A percentile compares a stretch with the other conserved stretches of the same genome.
phyloP scores from a whole-genome alignment of 305 asterid species.

The Withania somnifera region DNA sequence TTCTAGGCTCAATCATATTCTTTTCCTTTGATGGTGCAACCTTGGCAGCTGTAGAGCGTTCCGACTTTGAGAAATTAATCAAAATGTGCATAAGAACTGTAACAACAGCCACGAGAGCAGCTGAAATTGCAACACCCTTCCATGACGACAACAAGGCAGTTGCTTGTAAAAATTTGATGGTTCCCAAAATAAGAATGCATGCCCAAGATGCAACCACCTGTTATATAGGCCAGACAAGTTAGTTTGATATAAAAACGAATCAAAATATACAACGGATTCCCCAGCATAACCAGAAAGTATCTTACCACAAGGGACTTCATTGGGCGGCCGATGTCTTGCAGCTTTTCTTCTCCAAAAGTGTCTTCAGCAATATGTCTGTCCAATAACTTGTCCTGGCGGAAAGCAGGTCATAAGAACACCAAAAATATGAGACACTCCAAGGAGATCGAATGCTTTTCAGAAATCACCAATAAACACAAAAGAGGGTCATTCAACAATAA shows the following conservation, averaged over 20 bases:
- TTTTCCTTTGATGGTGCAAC: conserved; percentile 38
- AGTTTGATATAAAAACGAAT: neutral
- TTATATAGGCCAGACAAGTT: conserved; percentile 7
- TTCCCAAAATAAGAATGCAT: conserved; percentile 40
- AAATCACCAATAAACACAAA: neutral
- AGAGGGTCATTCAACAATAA: neutral
- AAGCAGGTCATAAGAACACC: neutral
- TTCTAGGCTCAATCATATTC: conserved; percentile 17
- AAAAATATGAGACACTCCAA: neutral
- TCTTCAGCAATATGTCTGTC: conserved; percentile 64
- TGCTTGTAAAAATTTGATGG: conserved; percentile 44
- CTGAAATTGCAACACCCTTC: conserved; percentile 56
- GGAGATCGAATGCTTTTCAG: neutral
- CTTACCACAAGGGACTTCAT: conserved; percentile 79
- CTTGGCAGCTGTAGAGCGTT: conserved; percentile 62
- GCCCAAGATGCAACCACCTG: conserved; percentile 86
- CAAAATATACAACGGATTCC: neutral
- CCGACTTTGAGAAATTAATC: conserved; percentile 81
- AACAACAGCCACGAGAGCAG: conserved; percentile 37
- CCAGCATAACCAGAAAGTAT: neutral
- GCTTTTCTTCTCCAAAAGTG: conserved; percentile 51
- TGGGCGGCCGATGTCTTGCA: conserved; percentile 63
- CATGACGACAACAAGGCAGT: conserved; percentile 60
- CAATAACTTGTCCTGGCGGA: conserved; percentile 37
- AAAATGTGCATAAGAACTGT: conserved; percentile 74